Conservation (phyloP, 441 rosid species). For the Daphne laureola region DNA sequence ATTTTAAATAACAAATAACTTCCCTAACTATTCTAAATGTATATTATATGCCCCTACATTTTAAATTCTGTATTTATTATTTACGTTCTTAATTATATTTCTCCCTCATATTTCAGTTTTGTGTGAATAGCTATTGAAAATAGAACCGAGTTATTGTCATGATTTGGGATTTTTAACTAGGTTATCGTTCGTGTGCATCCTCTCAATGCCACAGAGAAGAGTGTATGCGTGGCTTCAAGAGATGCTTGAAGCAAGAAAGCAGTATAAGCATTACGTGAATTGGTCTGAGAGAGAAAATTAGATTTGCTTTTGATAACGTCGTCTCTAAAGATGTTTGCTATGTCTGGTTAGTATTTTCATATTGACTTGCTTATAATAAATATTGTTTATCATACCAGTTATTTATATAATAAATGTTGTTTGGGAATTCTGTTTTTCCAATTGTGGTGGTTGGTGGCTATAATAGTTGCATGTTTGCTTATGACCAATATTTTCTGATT, state of each 20-base stretch:
- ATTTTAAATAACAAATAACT: too few species aligned
- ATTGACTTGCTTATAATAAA: neutral
- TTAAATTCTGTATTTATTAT: too few species aligned
- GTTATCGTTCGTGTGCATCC: constrained; percentile 92
- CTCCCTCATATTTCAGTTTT: too few species aligned
- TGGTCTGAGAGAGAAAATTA: constrained; percentile 87
- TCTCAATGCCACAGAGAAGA: constrained; percentile 76
- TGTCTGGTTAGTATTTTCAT: constrained; percentile 32
- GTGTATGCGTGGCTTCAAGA: constrained; percentile 55
- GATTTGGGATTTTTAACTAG: constrained; percentile 29
- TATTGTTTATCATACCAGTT: constrained; percentile 10
- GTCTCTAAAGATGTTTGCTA: constrained; percentile 93
- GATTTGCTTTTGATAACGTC: constrained; percentile 86
- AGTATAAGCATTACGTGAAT: constrained; percentile 72
- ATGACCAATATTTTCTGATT: constrained; percentile 58
- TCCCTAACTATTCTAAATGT: too few species aligned
- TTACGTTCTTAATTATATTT: too few species aligned
- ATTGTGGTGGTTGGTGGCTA: constrained; percentile 98
- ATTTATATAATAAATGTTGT: constrained; percentile 81
- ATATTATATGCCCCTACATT: too few species aligned
- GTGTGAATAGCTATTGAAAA: too few species aligned
- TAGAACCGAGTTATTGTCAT: too few species aligned
- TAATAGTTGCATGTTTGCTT: constrained; percentile 97
- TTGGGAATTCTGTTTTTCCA: constrained; percentile 82
- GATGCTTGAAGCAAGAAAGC: constrained; percentile 95